A percentile compares a stretch with the other conserved stretches of the same genome.
Conservation (phyloP, 1,139 yeast genomes). For the Spencermartinsiella ligniputridi region DNA sequence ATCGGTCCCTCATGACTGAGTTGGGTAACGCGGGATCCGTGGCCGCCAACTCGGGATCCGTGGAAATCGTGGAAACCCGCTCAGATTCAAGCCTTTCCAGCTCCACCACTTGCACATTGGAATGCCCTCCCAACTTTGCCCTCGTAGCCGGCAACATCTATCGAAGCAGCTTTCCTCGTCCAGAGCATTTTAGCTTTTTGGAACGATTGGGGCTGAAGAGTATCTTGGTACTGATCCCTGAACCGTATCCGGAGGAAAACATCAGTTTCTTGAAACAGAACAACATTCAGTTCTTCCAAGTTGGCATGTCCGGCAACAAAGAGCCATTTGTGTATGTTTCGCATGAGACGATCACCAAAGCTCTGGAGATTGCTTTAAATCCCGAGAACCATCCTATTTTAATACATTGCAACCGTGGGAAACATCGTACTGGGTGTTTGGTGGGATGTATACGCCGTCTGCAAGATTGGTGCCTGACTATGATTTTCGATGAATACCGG, state of each 20-base stretch:
- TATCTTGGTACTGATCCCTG: constrained; percentile 81
- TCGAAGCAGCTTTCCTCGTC: constrained; percentile 84
- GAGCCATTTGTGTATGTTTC: constrained; percentile 44
- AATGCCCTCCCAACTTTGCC: constrained; percentile 82
- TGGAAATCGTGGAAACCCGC: neutral
- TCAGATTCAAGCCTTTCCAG: neutral
- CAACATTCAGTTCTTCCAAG: constrained; percentile 68
- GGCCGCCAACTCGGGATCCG: neutral
- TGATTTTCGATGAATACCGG: constrained; percentile 92
- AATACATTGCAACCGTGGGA: constrained; percentile 93
- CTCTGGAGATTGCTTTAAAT: constrained; percentile 72
- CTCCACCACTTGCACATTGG: neutral
- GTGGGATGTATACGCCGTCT: constrained; percentile 86
- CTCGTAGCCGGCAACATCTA: constrained; percentile 77
- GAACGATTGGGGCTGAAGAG: constrained; percentile 61
- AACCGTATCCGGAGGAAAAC: constrained; percentile 81
- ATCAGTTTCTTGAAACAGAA: constrained; percentile 55
- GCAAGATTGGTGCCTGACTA: constrained; percentile 88
- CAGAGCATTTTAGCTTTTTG: constrained; percentile 72
- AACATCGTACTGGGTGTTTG: constrained; percentile 93
- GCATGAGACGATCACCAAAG: constrained; percentile 70
- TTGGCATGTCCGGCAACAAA: constrained; percentile 93
- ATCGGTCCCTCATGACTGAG: neutral
- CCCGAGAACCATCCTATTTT: constrained; percentile 87
- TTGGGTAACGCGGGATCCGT: neutral